Conservation (phyloP, 2,329 filamentous ascomycete species). For the Proliferodiscus dingleyae region DNA sequence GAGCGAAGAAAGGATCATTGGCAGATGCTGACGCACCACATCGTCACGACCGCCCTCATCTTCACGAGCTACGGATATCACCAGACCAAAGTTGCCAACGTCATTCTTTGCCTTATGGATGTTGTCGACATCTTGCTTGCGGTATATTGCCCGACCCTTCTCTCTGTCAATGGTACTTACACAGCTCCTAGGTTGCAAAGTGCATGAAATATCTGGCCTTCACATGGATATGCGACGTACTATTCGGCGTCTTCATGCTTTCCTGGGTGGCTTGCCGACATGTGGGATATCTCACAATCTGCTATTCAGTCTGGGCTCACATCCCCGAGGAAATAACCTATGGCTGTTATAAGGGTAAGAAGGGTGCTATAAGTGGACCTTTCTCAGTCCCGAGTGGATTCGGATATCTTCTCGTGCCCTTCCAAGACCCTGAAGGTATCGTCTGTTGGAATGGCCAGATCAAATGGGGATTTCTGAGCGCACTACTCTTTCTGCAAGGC, state of each 20-base stretch:
- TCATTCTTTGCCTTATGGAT: slow-evolving; percentile 91
- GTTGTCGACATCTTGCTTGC: slow-evolving; percentile 84
- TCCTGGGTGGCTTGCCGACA: slow-evolving; percentile 83
- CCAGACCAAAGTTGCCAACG: slow-evolving; percentile 79
- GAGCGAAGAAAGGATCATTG: slow-evolving; percentile 89
- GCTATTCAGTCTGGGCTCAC: slow-evolving; percentile 75
- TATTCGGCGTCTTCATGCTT: slow-evolving; percentile 81
- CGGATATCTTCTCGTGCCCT: slow-evolving; percentile 67
- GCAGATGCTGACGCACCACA: slow-evolving; percentile 94
- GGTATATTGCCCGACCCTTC: slow-evolving; percentile 45
- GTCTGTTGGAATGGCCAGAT: slow-evolving; percentile 77
- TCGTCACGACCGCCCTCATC: slow-evolving; percentile 80
- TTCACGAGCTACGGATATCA: slow-evolving; percentile 81
- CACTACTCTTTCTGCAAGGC: slow-evolving; percentile 72
- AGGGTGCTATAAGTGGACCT: slow-evolving; percentile 50
- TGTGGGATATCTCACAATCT: slow-evolving; percentile 70
- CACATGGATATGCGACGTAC: slow-evolving; percentile 69
- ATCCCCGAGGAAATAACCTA: slow-evolving; percentile 56
- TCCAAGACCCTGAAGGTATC: slow-evolving; percentile 63
- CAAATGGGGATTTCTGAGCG: slow-evolving; percentile 69
- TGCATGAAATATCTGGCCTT: slow-evolving; percentile 86
- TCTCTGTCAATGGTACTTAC: neutral
- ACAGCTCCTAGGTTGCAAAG: slow-evolving; percentile 65
- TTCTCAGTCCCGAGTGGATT: slow-evolving; percentile 46
- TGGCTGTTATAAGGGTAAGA: slow-evolving; percentile 66